A percentile compares a stretch with the other conserved stretches of the same genome.
These are phyloP conservation scores for Cicer bijugum DNA, from an alignment of 306 rosid genomes.

Conservation along the genomic window DNA sequence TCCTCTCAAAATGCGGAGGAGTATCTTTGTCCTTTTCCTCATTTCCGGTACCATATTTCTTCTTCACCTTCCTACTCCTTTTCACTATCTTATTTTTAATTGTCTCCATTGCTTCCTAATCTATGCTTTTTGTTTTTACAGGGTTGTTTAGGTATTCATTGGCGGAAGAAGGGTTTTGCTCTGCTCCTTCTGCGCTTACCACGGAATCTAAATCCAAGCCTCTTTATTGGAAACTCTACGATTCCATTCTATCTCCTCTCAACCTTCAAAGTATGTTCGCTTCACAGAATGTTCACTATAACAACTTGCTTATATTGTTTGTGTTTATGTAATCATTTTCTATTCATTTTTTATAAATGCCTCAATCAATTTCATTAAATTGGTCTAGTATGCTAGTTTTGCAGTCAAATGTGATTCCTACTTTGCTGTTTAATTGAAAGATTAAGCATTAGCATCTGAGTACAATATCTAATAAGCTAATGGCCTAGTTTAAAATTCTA, in stretches of 20 bases:
- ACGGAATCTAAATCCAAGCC: conserved; percentile 52
- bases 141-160: conserved; percentile 57
- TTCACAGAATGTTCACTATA: no score
- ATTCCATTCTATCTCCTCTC: conserved; percentile 77
- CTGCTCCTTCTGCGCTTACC: conserved; percentile 59
- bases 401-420: not conserved
- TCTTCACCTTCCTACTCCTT: not conserved
- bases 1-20: conserved; percentile 40
- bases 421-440: not conserved
- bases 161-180: conserved; percentile 71
- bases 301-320: not conserved
- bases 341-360: not conserved
- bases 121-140: conserved; percentile 44
- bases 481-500: not conserved
- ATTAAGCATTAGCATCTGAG: not conserved
- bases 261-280: conserved; percentile 67
- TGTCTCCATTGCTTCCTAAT: not conserved
- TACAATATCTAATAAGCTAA: not conserved
- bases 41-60: conserved; percentile 40
- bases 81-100: not conserved
- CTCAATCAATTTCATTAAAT: not conserved
- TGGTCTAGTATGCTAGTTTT: not conserved
- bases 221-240: conserved; percentile 66
- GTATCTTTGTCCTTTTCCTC: conserved; percentile 41
- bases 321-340: not conserved